Evolutionary conservation across 352 stramenopile genomes (phyloP), one percentile per base, ranked within the genome.

Genomic region (Aphanomyces astaci): DNA sequence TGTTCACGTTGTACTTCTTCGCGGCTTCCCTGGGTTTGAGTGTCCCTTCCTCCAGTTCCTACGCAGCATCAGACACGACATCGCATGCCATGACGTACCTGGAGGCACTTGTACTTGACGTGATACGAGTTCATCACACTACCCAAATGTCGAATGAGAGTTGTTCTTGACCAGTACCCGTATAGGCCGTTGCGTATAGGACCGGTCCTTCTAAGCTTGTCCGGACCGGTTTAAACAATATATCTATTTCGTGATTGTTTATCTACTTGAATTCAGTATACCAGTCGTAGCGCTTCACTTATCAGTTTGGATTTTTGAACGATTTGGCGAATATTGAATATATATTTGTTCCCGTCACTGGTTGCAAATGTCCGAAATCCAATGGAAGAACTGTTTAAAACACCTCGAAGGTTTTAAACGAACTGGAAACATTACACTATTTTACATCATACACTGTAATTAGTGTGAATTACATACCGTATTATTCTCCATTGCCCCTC

Each of bases 41-140:
- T 13, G 51, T 59, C 19, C 51, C 51, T 39, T 59, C 51, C 30
- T 59, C 51, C 22, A 59, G 51, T n/a, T 59, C 51, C 51, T 59
- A 59, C 51, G 51, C n/a, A 19, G 13, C 25, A 36, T 43, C 51
- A 59, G 33, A 25, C 51, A 13, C n/a, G 19, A 11, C 25, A 4
- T 25, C 51, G 2, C 25, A 43, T 43, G 7, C 7, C 36, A 43
- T 25, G 30, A 0, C 30, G 11, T 32, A 59, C 51, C 51, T 39
- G 51, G 17, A 59, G 51, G n/a, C 51, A 59, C 30, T 59, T 32
- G 51, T 59, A 59, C 51, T 59, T 59, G 51, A 59, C 51, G 51
- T 59, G 51, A 59, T 59, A 59, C 51, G 51, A 59, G 51, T 59
- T 59, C 51, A 59, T 59, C 51, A 59, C 51, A 59, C 51, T 7